phyloP scores from a whole-genome alignment of 108 stramenopile genomes.

The Chaetoceros muelleri region DNA sequence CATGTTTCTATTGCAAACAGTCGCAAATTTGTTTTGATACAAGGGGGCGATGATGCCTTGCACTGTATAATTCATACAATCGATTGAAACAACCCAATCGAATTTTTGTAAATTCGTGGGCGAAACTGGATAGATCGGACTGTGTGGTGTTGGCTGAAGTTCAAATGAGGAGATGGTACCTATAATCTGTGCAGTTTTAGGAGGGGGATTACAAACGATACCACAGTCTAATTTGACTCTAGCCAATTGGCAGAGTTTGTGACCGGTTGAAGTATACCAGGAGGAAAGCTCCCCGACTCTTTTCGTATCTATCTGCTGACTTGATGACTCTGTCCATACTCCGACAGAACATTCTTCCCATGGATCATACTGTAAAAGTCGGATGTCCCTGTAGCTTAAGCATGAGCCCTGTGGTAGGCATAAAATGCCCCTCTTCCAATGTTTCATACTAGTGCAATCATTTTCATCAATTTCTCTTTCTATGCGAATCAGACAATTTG shows the following conservation, averaged over 20 bases:
- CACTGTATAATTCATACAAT: too few species aligned
- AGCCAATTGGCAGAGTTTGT: neutral
- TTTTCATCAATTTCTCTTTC: slow-evolving; percentile 15
- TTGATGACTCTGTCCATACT: slow-evolving; percentile 1
- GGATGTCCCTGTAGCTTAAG: slow-evolving; percentile 16
- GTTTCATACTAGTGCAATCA: slow-evolving; percentile 17
- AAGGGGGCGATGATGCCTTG: too few species aligned
- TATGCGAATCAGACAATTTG: slow-evolving; percentile 18
- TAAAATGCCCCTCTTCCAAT: slow-evolving; percentile 1
- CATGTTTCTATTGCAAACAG: too few species aligned
- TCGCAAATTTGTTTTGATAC: too few species aligned
- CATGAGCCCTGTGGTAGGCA: neutral
- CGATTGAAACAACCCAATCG: too few species aligned
- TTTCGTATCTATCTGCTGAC: neutral
- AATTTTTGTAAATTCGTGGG: too few species aligned
- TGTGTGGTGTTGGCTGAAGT: too few species aligned
- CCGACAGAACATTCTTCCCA: slow-evolving; percentile 49
- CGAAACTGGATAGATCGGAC: too few species aligned
- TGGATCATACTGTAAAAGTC: slow-evolving; percentile 41
- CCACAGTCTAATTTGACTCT: neutral
- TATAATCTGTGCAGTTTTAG: neutral
- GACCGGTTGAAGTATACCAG: neutral
- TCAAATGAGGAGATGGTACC: neutral
- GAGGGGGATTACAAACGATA: neutral
- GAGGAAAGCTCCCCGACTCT: neutral